Base-by-base conservation (phyloP, 2,329 filamentous ascomycete genomes). In the Neofusicoccum parvum region DNA sequence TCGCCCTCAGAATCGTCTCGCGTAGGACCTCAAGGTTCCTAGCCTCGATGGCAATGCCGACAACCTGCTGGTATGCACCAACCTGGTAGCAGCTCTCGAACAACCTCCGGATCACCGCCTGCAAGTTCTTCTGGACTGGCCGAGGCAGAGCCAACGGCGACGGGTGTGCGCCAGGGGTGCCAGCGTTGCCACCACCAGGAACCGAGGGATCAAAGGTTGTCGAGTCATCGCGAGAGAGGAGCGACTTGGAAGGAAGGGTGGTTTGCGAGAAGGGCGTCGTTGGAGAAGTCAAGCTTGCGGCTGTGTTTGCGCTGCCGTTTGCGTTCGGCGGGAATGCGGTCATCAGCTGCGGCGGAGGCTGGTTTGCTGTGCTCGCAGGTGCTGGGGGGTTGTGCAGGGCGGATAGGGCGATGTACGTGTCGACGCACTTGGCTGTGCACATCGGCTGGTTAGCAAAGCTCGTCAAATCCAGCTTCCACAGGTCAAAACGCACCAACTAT, bases 261-360 rank as follows among this genome's bases (percentile, higher is more conserved):
- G 93, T 96, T 76, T 97, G 94, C 41, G 94, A 97, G 80, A 98
- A 98, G 7, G 94, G 94, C 1, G 94, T 97, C 10, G 93, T 97
- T 14, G 94, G 93, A 5, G 94, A 97, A 70, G 92, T 88, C 67
- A 95, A 81, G 69, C 85, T 83, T 59, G 87, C 87, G 32, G 88
- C 87, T 67, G 86, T 87, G 73, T 82, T 90, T 60, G 88, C 82
- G 64, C 83, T 87, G 66, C 93, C 92, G 69, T 86, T 82, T 27
- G 86, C 81, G 45, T 86, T 86, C 70, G 84, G 85, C 50, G 89
- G 86, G 71, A 96, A 95, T n/a, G 91, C 89, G 10, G 91, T 94
- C 70, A 90, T 90, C 53, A 96, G 83, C 72, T 92, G 86, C n/a
- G 88, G 86, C 41, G 90, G 82, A 48, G 80, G 76, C 68, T 84